Base-by-base conservation (phyloP, 305 asterid species). In the Petunia hybrid region DNA sequence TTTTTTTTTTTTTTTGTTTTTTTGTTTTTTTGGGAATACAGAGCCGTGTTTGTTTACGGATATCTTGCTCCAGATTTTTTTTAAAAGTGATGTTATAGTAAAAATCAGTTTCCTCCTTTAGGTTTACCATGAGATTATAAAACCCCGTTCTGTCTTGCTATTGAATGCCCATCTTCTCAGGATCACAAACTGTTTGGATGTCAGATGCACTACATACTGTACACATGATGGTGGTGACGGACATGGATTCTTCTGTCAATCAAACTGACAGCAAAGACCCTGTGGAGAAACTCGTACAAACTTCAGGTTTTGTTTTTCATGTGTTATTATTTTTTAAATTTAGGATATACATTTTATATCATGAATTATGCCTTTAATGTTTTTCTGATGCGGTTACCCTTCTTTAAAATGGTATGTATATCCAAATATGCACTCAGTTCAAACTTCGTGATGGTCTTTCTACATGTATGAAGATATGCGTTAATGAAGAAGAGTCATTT, bases 141-240 rank as follows among this genome's bases (percentile, higher is more conserved):
- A 51, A 51, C n/a, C 36, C 63, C 36, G 78, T 51, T 36, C 38
- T 51, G 46, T 73, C 12, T 35, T 73, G 35, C 36, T 63, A 73
- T 65, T 79, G 82, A 14, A 56, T 9, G 75, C 48, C 85, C 77
- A 22, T 85, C 86, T 78, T 82, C 87, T 87, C 93, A 95, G 99
- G 86, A 85, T 79, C 93, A 42, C 90, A 84, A 82, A 83, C 85
- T 78, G 76, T 95, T 78, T 95, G 99, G 98, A 85, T 88, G 60
- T 91, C 97, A n/a, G 99, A 95, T 92, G 95, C 96, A 78, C 86
- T 84, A 46, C 89, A 93, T 85, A 90, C 90, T 42, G 85, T 95
- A 59, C 97, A 93, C 85, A 84, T 87, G 80, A 83, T 91, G 88
- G 84, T 57, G 80, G 77, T 89, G 57, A 83, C 95, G 53, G 96